Conservation (phyloP, 1,139 yeast species). For the Suhomyces taliae region DNA sequence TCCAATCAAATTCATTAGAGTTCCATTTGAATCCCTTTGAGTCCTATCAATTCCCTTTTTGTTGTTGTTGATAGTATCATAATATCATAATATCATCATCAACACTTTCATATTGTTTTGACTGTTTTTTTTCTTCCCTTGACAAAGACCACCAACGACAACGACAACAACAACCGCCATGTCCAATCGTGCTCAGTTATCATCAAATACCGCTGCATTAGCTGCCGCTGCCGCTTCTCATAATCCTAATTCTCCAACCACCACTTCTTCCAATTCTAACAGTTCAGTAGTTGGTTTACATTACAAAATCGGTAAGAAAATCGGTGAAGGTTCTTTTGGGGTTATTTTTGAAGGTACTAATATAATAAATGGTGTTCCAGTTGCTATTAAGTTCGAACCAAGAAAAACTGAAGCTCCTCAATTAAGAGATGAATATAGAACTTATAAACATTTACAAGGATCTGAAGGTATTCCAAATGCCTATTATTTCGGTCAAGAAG, state of each 20-base stretch:
- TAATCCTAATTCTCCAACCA: slow-evolving; percentile 22
- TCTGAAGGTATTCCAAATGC: slow-evolving; percentile 87
- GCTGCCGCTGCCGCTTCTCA: slow-evolving; percentile 42
- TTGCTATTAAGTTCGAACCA: slow-evolving; percentile 81
- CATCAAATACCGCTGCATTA: slow-evolving; percentile 38
- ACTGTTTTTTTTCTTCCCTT: no score
- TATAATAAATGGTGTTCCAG: slow-evolving; percentile 71
- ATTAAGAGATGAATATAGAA: slow-evolving; percentile 90
- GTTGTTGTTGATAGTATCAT: no score
- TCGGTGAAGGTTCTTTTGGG: slow-evolving; percentile 98
- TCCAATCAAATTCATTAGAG: no score
- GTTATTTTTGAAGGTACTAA: slow-evolving; percentile 94
- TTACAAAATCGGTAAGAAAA: slow-evolving; percentile 93
- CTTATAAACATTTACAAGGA: slow-evolving; percentile 84
- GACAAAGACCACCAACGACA: background rate
- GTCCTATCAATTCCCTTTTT: no score
- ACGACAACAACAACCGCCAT: slow-evolving; percentile 8
- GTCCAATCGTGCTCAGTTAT: slow-evolving; percentile 27
- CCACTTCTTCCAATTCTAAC: slow-evolving; percentile 21
- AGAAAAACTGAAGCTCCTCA: slow-evolving; percentile 98
- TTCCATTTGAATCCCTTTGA: no score
- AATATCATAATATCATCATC: no score
- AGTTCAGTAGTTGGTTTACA: slow-evolving; percentile 59
- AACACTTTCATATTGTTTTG: no score
- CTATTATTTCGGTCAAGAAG: slow-evolving; percentile 96